Conservation (phyloP, 805 yeast species). For the Candida sphagnicola region DNA sequence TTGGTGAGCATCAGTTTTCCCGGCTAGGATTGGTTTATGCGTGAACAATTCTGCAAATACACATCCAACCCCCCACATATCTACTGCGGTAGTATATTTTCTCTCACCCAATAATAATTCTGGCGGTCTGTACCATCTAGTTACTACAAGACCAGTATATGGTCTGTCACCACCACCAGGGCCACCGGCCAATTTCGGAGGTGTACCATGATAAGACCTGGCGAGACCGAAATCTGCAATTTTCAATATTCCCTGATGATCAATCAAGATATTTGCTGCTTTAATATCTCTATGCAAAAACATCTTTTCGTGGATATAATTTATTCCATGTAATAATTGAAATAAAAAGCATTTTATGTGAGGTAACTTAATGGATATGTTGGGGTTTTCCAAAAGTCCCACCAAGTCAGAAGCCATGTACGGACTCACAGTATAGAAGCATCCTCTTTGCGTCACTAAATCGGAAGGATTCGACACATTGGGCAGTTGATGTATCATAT, state of each 20-base stretch:
- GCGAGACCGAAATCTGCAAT: conserved; percentile 97
- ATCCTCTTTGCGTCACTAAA: conserved; percentile 33
- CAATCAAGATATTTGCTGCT: conserved; percentile 90
- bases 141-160: conserved; percentile 73
- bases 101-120: conserved; percentile 85
- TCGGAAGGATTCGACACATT: conserved; percentile 30
- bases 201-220: conserved; percentile 59
- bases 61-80: conserved; percentile 97
- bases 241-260: conserved; percentile 70
- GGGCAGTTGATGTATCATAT: conserved; percentile 56
- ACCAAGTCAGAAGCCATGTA: conserved; percentile 91
- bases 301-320: conserved; percentile 64
- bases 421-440: conserved; percentile 84
- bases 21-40: conserved; percentile 79
- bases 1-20: conserved; percentile 84
- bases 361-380: conserved; percentile 52
- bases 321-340: conserved; percentile 77
- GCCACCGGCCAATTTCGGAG: conserved; percentile 50
- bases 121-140: conserved; percentile 97
- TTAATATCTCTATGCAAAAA: conserved; percentile 87
- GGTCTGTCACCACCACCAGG: conserved; percentile 55
- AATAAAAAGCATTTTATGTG: conserved; percentile 80
- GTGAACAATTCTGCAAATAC: conserved; percentile 88
- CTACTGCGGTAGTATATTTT: conserved; percentile 89
- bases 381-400: conserved; percentile 81